Conservation (phyloP, 2,329 filamentous ascomycete species). For the Pseudogymnoascus sp. region DNA sequence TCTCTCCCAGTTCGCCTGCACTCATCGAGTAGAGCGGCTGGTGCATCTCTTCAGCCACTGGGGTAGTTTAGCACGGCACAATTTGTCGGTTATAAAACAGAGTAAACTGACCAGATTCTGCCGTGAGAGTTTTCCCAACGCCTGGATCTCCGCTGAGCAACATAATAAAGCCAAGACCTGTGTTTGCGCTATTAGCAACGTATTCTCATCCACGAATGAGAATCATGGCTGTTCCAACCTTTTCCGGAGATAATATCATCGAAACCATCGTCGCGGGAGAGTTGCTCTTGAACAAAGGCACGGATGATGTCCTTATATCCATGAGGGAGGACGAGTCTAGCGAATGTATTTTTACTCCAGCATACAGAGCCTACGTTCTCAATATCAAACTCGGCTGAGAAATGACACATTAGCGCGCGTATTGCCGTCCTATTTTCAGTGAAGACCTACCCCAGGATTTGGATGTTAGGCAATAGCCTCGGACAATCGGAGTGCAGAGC, state of each 20-base stretch:
- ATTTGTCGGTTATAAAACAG: background rate
- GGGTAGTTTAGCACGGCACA: background rate
- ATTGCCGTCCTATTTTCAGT: background rate
- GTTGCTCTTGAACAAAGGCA: slow-evolving; percentile 41
- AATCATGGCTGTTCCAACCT: slow-evolving; percentile 27
- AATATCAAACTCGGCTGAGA: slow-evolving; percentile 33
- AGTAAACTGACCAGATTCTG: slow-evolving; percentile 46
- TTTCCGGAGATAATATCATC: slow-evolving; percentile 46
- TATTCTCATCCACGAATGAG: background rate
- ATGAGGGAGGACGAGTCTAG: slow-evolving; percentile 39
- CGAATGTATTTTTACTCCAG: slow-evolving; percentile 42
- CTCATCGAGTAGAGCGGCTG: slow-evolving; percentile 41
- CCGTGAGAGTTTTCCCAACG: slow-evolving; percentile 58
- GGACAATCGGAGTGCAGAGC: slow-evolving; percentile 24
- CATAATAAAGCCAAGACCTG: slow-evolving; percentile 18
- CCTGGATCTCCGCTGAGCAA: slow-evolving; percentile 42
- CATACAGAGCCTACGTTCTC: slow-evolving; percentile 36
- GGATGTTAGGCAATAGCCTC: slow-evolving; percentile 26
- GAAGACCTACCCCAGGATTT: slow-evolving; percentile 27
- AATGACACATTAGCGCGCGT: background rate
- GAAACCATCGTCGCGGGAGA: slow-evolving; percentile 33
- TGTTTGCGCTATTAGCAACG: slow-evolving; percentile 9
- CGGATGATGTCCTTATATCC: slow-evolving; percentile 44
- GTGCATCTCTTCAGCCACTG: slow-evolving; percentile 38
- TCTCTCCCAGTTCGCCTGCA: slow-evolving; percentile 62